Evolutionary conservation across 106 monocot species (phyloP), one percentile per base, ranked within the genome.

Genomic region (Platanthera zijinensis): DNA sequence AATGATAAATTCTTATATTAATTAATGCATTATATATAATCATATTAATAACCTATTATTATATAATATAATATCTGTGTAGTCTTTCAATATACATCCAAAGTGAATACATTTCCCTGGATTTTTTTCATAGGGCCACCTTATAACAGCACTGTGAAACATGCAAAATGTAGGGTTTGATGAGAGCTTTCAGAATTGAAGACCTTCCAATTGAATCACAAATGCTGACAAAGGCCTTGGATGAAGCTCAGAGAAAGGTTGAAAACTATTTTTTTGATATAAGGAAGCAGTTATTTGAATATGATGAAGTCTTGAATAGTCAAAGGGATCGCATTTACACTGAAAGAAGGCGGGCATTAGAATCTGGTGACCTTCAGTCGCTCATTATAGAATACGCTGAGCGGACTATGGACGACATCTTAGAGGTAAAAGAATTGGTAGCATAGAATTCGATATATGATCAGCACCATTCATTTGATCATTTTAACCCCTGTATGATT

Each of bases 261-360:
- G 96, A 93, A 50, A 97, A 93, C 67, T 93, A 97, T 83, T 97
- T 97, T 71, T 97, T 97, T 78, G 96, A 97, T 79, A 97, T 93
- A 45, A 69, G 96, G 76, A 97, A 97, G 82, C 93, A 97, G 57
- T 74, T 97, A 64, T 97, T 97, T 74, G 96, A 96, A 67, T 96
- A 84, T 81, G 96, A 96, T 83, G 96, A 96, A 64, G 96, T 96
- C 57, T 80, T 96, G 74, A 96, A 96, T 53, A 93, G 96, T 76
- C 96, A 96, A 80, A 85, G 96, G 78, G 96, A 96, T 77, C 83
- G 93, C 67, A 89, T 96, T 7, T 96, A 96, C 67, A 84, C 93
- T 50, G 93, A 93, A 81, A 87, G 96, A 80, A 89, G 96, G 79
- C 82, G 86, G 48, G 96, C 96, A 17, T 90, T 96, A 76, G 78